A percentile compares a stretch with the other conserved stretches of the same genome.
phyloP scores from a whole-genome alignment of 2,329 filamentous ascomycete species.

The Penicillium sp. region DNA sequence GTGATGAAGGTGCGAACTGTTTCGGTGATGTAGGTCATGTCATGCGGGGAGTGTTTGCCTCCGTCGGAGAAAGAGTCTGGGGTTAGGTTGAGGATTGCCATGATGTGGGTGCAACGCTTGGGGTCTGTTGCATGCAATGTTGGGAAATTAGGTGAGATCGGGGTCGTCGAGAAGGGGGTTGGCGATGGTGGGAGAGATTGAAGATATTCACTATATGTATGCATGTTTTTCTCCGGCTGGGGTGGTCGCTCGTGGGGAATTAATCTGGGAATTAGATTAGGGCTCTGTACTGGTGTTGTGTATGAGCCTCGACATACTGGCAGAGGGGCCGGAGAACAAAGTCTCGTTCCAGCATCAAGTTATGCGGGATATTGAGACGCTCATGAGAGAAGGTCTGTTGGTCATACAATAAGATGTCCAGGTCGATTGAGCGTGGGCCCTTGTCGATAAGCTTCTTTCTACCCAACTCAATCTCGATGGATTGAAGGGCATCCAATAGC shows the following conservation, averaged over 20 bases:
- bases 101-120: conserved; percentile 65
- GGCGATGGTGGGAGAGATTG: conserved; percentile 32
- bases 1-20: conserved; percentile 61
- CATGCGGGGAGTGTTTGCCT: conserved; percentile 55
- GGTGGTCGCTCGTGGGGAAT: conserved; percentile 40
- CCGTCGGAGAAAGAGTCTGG: conserved; percentile 97
- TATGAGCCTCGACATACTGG: conserved; percentile 31
- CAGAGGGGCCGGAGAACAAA: conserved; percentile 87
- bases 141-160: conserved; percentile 38
- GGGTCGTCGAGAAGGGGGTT: conserved; percentile 38
- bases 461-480: conserved; percentile 74
- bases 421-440: conserved; percentile 87
- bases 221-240: conserved; percentile 20
- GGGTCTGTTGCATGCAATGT: conserved; percentile 57
- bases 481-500: conserved; percentile 75
- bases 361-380: conserved; percentile 78
- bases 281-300: neutral
- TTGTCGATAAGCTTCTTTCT: conserved; percentile 84
- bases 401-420: conserved; percentile 85
- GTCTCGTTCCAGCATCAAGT: conserved; percentile 79
- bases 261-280: conserved; percentile 28
- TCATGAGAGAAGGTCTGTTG: conserved; percentile 61
- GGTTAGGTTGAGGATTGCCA: conserved; percentile 93
- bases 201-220: conserved; percentile 36
- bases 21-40: conserved; percentile 49